Base-by-base conservation (phyloP, 2,329 filamentous ascomycete species). In the Cyphellophora europaea region DNA sequence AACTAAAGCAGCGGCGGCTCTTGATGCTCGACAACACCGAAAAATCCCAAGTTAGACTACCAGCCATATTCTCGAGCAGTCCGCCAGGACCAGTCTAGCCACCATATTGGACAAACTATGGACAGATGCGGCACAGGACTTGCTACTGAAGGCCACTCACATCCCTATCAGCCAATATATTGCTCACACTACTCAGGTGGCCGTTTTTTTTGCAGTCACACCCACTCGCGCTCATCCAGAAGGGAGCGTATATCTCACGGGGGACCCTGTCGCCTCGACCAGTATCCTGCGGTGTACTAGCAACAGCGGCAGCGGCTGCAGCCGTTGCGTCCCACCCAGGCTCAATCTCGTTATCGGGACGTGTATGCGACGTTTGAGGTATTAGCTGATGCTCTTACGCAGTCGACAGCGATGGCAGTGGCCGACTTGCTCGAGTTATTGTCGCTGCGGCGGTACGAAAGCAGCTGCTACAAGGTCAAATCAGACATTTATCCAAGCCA, bases 361-460 rank as follows among this genome's bases (percentile, higher is more conserved):
- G 51, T 62, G 4, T 61, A 58, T 30, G 47, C 53, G 3, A 59
- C 53, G 1, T 61, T 61, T 33, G 53, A 62, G 38, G 54, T 50
- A 5, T 59, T 56, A 5, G 48, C 50, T 6, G 37, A 47, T 2
- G 35, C 43, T 11, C 38, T 60, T n/a, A n/a, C n/a, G n/a, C n/a
- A n/a, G n/a, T n/a, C n/a, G n/a, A n/a, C n/a, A n/a, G n/a, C n/a
- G n/a, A n/a, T n/a, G n/a, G n/a, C n/a, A n/a, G n/a, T n/a, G n/a
- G n/a, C n/a, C n/a, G n/a, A n/a, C n/a, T n/a, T n/a, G n/a, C n/a
- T n/a, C n/a, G n/a, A n/a, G n/a, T n/a, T n/a, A n/a, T n/a, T n/a
- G n/a, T n/a, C n/a, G n/a, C n/a, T n/a, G n/a, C n/a, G n/a, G n/a
- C n/a, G n/a, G n/a, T n/a, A n/a, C n/a, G n/a, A n/a, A n/a, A n/a